phyloP scores from a whole-genome alignment of 2,329 filamentous ascomycete genomes.

The Chrysosporium queenslandicum region DNA sequence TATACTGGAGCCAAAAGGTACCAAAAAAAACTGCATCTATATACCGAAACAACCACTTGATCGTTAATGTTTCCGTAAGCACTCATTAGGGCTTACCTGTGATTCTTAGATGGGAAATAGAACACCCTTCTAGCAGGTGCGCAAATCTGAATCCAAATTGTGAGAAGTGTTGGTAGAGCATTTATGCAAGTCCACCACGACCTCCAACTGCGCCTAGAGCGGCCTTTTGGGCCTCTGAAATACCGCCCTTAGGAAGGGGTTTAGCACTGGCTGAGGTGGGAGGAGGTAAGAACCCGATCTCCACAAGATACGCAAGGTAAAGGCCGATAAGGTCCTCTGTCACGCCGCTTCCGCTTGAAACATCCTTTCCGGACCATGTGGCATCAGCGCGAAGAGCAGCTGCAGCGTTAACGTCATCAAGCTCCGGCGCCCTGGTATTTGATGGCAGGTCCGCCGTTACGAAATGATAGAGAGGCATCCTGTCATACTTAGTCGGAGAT shows the following conservation, averaged over 20 bases:
- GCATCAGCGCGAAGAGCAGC: constrained; percentile 54
- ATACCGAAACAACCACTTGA: too few relatives aligned
- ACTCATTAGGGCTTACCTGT: too few relatives aligned
- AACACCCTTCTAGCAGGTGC: too few relatives aligned
- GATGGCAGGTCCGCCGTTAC: constrained; percentile 59
- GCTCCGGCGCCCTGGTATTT: constrained; percentile 60
- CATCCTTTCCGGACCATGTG: constrained; percentile 45
- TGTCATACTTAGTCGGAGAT: constrained; percentile 7
- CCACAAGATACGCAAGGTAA: constrained; percentile 51
- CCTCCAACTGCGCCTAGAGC: constrained; percentile 42
- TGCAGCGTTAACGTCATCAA: constrained; percentile 62
- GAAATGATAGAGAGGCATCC: constrained; percentile 63
- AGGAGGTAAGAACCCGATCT: constrained; percentile 48
- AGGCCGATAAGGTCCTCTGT: constrained; percentile 48
- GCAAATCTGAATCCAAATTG: too few relatives aligned
- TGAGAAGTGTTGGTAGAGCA: neutral
- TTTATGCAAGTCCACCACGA: constrained; percentile 28
- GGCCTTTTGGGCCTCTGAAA: constrained; percentile 35
- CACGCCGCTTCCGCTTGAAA: constrained; percentile 45
- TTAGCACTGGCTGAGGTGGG: constrained; percentile 32
- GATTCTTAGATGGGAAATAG: too few relatives aligned
- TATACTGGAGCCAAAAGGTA: neutral
- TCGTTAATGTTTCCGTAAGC: too few relatives aligned
- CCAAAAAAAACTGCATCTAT: neutral
- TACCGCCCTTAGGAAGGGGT: constrained; percentile 33